Percentiles rank a stretch among this genome's conserved stretches.
Evolutionary conservation across 345 rosid species (phyloP).

Genomic region (Camelina neglecta): DNA sequence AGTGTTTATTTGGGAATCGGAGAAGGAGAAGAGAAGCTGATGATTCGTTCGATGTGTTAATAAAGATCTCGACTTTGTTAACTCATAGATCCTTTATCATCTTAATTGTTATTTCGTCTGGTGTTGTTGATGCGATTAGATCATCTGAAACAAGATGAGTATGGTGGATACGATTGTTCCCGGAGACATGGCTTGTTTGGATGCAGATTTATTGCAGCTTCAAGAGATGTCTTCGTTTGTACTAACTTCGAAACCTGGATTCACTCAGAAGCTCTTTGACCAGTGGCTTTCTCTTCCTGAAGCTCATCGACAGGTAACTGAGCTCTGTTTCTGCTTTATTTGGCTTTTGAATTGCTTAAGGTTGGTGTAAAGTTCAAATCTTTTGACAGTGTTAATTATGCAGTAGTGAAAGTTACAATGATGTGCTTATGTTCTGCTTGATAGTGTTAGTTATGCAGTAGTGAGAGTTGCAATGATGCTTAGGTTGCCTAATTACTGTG

Average conservation of each 20-base stretch:
- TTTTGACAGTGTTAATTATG: background rate
- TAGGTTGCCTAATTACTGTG: too few species aligned
- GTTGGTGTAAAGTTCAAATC: background rate
- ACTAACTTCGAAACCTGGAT: conserved; percentile 73
- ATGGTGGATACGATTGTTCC: conserved; percentile 49
- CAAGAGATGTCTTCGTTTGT: conserved; percentile 77
- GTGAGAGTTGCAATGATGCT: background rate
- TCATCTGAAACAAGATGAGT: conserved; percentile 28
- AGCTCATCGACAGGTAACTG: conserved; percentile 69
- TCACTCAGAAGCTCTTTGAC: conserved; percentile 78
- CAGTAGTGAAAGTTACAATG: background rate
- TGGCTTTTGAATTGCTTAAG: background rate
- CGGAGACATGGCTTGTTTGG: conserved; percentile 70
- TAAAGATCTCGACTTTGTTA: too few species aligned
- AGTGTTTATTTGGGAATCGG: too few species aligned
- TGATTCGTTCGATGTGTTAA: too few species aligned
- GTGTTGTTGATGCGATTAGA: conserved; percentile 37
- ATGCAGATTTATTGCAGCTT: conserved; percentile 83
- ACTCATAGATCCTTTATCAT: background rate
- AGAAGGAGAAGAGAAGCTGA: too few species aligned
- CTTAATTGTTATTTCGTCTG: conserved; percentile 2
- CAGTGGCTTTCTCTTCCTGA: conserved; percentile 98
- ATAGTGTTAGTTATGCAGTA: background rate
- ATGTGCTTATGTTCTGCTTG: background rate
- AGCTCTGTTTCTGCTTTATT: conserved; percentile 5